Evolutionary conservation across 441 rosid genomes (phyloP).

Genomic region (Euphorbia schlechtendalii): DNA sequence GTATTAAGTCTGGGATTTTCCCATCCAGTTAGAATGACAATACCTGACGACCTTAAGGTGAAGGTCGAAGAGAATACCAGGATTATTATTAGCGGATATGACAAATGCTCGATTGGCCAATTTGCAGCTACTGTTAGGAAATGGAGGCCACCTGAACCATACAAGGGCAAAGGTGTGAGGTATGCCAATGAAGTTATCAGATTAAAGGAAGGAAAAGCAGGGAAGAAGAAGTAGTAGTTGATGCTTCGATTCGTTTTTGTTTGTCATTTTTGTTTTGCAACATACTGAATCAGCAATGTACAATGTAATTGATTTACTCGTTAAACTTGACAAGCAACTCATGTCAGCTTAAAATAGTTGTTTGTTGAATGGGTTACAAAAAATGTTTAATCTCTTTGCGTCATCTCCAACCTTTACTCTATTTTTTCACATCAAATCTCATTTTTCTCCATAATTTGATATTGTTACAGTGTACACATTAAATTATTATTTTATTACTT

Average conservation of each 20-base stretch:
- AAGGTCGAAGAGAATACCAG: constrained; percentile 85
- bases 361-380: no score
- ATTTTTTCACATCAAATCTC: no score
- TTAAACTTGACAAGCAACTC: background rate
- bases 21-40: constrained; percentile 79
- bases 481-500: no score
- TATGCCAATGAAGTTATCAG: constrained; percentile 65
- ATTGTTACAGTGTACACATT: no score
- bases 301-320: constrained; percentile 6
- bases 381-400: no score
- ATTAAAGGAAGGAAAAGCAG: constrained; percentile 91
- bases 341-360: no score
- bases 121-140: constrained; percentile 83
- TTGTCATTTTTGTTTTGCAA: background rate
- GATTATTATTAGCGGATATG: constrained; percentile 57
- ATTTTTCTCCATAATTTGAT: no score
- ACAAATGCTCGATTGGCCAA: constrained; percentile 64
- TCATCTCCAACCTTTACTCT: no score
- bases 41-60: constrained; percentile 61
- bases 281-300: background rate
- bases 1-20: constrained; percentile 81
- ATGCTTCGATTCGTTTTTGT: constrained; percentile 6
- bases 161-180: constrained; percentile 90
- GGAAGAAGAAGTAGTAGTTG: constrained; percentile 74
- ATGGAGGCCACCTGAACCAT: constrained; percentile 97